Base-by-base conservation (phyloP, 2,329 filamentous ascomycete genomes). In the Claviceps arundinis region DNA sequence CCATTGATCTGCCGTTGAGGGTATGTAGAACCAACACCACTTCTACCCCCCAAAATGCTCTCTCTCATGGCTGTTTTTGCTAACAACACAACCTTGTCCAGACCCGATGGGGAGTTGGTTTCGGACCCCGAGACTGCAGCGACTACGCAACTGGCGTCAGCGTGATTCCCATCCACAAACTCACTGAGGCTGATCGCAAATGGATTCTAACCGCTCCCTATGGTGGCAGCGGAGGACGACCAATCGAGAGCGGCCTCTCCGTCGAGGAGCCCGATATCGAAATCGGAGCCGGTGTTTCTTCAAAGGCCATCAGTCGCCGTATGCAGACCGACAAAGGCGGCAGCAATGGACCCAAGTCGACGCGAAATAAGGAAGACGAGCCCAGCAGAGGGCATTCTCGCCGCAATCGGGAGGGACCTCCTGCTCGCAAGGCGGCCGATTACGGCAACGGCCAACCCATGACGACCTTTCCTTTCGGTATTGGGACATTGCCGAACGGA, bases 191-290 rank as follows among this genome's bases (percentile, higher is more conserved):
- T 26, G 93, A 98, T 70, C 82, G 88, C 56, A 96, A 97, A 69
- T 98, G 93, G 93, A 89, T 97, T 76, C 71, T 95, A 57, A 95
- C 84, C 38, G 94, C 93, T 13, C 88, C 95, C 58, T 95, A 85
- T 64, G 93, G 93, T 58, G 93, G 93, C 51, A 95, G 88, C 56
- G 93, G 91, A 52, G 93, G 91, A 52, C 78, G 80, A 52, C 72
- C 81, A 2, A 88, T 98, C 55, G 84, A 89, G 63, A 74, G 80
- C 14, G 89, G 90, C 43, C 81, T 98, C 70, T 85, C 90, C 6
- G 86, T 98, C 26, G 93, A 98, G 66, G 93, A 98, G 69, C 93
- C 93, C 3, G 93, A 98, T 64, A 98, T 98, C 61, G 93, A 98
- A 69, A 98, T 98, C 53, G 93, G 93, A 50, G 90, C 91, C 17